Percentiles rank a stretch among this genome's conserved stretches.
Evolutionary conservation across 2,329 filamentous ascomycete species (phyloP).

Genomic region (Aspergillus japonicus): DNA sequence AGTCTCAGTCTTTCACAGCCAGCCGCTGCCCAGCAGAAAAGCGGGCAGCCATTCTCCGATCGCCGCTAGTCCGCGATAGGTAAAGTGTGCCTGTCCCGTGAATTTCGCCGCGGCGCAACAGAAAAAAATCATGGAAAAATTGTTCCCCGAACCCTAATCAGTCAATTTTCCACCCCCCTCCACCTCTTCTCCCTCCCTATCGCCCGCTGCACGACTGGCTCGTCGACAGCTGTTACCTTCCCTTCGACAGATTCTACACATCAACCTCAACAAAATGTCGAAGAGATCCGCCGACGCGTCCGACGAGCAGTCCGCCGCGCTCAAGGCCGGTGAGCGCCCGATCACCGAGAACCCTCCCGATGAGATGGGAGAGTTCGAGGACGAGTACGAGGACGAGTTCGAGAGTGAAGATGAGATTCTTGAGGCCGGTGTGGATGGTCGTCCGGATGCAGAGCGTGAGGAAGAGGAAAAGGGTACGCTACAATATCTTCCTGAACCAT

Average conservation of each 20-base stretch:
- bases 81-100: constrained; percentile 25
- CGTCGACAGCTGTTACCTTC: constrained; percentile 11
- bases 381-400: constrained; percentile 93
- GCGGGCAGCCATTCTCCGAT: constrained; percentile 25
- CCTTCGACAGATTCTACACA: not conserved
- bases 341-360: constrained; percentile 50
- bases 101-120: constrained; percentile 28
- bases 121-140: constrained; percentile 28
- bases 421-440: constrained; percentile 89
- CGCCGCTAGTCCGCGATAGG: constrained; percentile 37
- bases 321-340: constrained; percentile 63
- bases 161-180: constrained; percentile 9
- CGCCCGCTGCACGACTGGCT: constrained; percentile 24
- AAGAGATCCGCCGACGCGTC: constrained; percentile 59
- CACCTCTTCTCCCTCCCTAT: constrained; percentile 16
- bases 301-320: constrained; percentile 50
- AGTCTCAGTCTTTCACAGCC: not conserved
- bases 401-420: constrained; percentile 91
- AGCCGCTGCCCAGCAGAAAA: constrained; percentile 13
- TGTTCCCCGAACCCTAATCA: constrained; percentile 26
- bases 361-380: constrained; percentile 63
- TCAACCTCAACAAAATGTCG: constrained; percentile 48
- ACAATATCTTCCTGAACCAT: not conserved
- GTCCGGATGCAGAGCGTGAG: constrained; percentile 88
- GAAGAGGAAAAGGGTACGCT: constrained; percentile 71